These are phyloP conservation scores for Phytophthora cryptogea DNA, from an alignment of 352 stramenopile genomes.

Conservation along the genomic window DNA sequence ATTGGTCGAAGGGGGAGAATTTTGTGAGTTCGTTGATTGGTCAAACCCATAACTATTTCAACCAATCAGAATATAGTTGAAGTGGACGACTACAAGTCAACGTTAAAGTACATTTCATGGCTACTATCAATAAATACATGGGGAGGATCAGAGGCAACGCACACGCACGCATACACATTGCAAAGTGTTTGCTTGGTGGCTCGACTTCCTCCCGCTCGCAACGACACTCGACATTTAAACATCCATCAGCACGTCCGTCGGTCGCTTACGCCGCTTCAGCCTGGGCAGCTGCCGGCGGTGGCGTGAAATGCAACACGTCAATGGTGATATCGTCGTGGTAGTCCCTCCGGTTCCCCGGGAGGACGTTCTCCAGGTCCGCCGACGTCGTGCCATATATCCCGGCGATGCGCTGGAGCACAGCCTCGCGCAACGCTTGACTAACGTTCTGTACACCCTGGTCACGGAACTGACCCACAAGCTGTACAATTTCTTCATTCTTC, in stretches of 20 bases:
- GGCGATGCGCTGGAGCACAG: slow-evolving; percentile 58
- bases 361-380: slow-evolving; percentile 55
- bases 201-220: background rate
- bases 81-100: background rate
- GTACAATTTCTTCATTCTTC: slow-evolving; percentile 65
- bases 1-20: slow-evolving; percentile 27
- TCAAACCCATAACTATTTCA: background rate
- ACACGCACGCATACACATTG: background rate
- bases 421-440: slow-evolving; percentile 47
- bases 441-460: slow-evolving; percentile 59
- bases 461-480: slow-evolving; percentile 52
- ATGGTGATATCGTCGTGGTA: slow-evolving; percentile 82
- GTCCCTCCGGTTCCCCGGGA: slow-evolving; percentile 58
- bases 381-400: slow-evolving; percentile 55
- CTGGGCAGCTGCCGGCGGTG: slow-evolving; percentile 23
- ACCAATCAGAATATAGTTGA: slow-evolving; percentile 8
- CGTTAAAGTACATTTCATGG: slow-evolving; percentile 16
- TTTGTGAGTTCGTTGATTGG: slow-evolving; percentile 8
- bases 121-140: slow-evolving; percentile 34
- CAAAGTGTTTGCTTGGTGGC: background rate
- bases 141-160: background rate
- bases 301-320: slow-evolving; percentile 67
- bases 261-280: slow-evolving; percentile 23
- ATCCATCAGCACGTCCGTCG: background rate
- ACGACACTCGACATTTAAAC: slow-evolving; percentile 22